A percentile compares a stretch with the other conserved stretches of the same genome.
phyloP scores from a whole-genome alignment of 2,329 filamentous ascomycete genomes.

The Aspergillus puulaauensis region DNA sequence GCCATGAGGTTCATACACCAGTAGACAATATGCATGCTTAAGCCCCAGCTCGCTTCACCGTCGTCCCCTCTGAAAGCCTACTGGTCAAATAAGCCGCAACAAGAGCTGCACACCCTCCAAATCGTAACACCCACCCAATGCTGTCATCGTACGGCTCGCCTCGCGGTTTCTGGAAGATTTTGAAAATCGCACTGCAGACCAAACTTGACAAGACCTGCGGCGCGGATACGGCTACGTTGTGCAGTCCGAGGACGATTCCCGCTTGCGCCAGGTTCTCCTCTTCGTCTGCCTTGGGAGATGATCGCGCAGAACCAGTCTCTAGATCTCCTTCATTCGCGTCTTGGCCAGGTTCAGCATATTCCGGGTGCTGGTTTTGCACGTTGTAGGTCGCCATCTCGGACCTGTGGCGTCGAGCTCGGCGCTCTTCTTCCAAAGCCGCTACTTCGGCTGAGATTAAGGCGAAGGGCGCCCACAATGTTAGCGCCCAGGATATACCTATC shows the following conservation, averaged over 20 bases:
- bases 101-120: conserved; percentile 77
- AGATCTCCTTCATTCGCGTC: conserved; percentile 17
- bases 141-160: conserved; percentile 82
- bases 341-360: background rate
- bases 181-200: conserved; percentile 80
- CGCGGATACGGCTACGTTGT: conserved; percentile 90
- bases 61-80: conserved; percentile 62
- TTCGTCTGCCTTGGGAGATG: conserved; percentile 24
- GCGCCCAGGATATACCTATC: conserved; percentile 86
- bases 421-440: conserved; percentile 72
- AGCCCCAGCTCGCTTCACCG: background rate
- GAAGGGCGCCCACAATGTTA: conserved; percentile 93
- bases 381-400: conserved; percentile 28
- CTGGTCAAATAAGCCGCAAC: conserved; percentile 72
- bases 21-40: background rate
- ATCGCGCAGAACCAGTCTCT: conserved; percentile 25
- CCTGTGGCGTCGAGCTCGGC: conserved; percentile 49
- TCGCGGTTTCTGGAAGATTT: conserved; percentile 79
- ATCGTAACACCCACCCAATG: conserved; percentile 80
- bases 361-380: conserved; percentile 5
- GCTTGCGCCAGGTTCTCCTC: conserved; percentile 69
- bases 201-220: conserved; percentile 90
- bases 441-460: conserved; percentile 94
- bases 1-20: background rate
- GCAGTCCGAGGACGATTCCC: conserved; percentile 87